Evolutionary conservation across 495 filamentous ascomycete species (phyloP).

Genomic region (Hypoxylon cercidicola): DNA sequence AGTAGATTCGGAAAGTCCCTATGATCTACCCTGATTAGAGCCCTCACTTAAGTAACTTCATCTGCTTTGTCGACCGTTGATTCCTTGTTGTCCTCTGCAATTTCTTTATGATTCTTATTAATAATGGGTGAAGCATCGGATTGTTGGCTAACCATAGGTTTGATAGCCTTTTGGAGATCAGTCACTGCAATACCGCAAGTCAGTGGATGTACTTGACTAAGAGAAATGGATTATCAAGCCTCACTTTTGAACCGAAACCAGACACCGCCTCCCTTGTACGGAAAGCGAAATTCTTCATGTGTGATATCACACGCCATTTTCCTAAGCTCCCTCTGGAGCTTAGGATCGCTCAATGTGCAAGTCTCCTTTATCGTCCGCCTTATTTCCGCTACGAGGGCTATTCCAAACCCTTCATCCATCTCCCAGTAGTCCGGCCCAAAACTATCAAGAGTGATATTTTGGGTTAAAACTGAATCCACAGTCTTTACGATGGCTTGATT

Average conservation of each 20-base stretch:
- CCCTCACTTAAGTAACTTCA: neutral
- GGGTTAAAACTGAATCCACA: slow-evolving; percentile 10
- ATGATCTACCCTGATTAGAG: neutral
- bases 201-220: neutral
- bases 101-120: neutral
- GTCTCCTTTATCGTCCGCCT: slow-evolving; percentile 16
- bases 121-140: neutral
- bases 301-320: slow-evolving; percentile 16
- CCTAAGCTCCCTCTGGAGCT: slow-evolving; percentile 15
- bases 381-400: slow-evolving; percentile 28
- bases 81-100: neutral
- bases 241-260: slow-evolving; percentile 28
- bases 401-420: slow-evolving; percentile 20
- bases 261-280: slow-evolving; percentile 15
- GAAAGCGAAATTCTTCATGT: slow-evolving; percentile 13
- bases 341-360: slow-evolving; percentile 14
- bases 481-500: slow-evolving; percentile 35
- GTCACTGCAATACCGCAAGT: slow-evolving; percentile 7
- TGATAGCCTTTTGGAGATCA: slow-evolving; percentile 17
- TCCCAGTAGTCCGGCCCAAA: slow-evolving; percentile 27
- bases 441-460: slow-evolving; percentile 14
- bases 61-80: neutral
- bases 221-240: neutral
- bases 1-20: too few relatives aligned
- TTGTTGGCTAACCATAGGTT: neutral